Evolutionary conservation across 345 rosid genomes (phyloP).

Genomic region (Toxicodendron radicans): DNA sequence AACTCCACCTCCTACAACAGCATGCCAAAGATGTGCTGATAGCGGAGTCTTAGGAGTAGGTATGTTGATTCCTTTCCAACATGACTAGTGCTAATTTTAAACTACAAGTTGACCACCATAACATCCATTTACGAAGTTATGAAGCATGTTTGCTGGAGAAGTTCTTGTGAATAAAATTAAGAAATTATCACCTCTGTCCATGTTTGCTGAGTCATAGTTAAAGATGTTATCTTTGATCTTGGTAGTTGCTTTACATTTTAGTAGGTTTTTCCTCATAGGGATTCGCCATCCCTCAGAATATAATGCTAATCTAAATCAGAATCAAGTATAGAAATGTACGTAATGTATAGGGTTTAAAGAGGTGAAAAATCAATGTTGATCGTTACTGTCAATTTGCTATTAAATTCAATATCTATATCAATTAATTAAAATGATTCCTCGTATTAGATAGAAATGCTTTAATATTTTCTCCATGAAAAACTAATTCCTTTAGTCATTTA

Average conservation of each 20-base stretch:
- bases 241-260: background rate
- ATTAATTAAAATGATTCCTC: background rate
- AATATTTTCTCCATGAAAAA: background rate
- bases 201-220: background rate
- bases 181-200: background rate
- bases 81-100: background rate
- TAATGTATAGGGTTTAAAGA: background rate
- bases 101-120: background rate
- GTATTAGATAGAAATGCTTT: background rate
- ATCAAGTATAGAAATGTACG: background rate
- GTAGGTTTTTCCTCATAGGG: background rate
- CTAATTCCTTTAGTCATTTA: background rate
- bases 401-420: background rate
- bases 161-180: background rate
- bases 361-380: background rate
- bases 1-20: slow-evolving; percentile 76
- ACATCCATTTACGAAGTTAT: background rate
- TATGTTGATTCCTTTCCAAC: slow-evolving; percentile 26
- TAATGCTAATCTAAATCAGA: background rate
- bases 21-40: slow-evolving; percentile 88
- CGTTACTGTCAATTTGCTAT: too few relatives aligned
- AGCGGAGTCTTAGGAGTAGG: slow-evolving; percentile 92
- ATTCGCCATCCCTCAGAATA: background rate
- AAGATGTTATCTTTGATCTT: background rate
- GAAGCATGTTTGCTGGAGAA: background rate